Conservation (phyloP, 148 eudicot species). For the Camellia japonica region DNA sequence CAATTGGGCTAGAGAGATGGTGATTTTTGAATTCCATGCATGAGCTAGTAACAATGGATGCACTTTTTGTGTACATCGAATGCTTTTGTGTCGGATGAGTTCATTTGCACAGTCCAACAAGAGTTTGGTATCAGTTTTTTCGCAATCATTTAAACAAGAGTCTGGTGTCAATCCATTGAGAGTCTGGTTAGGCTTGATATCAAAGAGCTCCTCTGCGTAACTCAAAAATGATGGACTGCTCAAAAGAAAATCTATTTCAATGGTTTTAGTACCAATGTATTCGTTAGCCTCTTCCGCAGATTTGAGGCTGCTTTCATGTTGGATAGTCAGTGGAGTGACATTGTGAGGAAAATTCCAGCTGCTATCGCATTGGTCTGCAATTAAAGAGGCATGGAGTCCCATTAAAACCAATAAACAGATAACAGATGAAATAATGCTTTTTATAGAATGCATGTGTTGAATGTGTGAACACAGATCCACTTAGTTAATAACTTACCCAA, state of each 20-base stretch:
- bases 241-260: slow-evolving; percentile 36
- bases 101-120: slow-evolving; percentile 65
- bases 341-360: slow-evolving; percentile 17
- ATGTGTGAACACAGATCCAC: background rate
- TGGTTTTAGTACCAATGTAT: slow-evolving; percentile 14
- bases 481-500: no score
- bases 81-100: slow-evolving; percentile 42
- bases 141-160: slow-evolving; percentile 14
- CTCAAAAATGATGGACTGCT: slow-evolving; percentile 39
- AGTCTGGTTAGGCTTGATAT: slow-evolving; percentile 25
- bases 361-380: slow-evolving; percentile 21
- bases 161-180: background rate
- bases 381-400: slow-evolving; percentile 1
- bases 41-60: slow-evolving; percentile 27
- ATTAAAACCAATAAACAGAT: background rate
- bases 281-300: slow-evolving; percentile 16
- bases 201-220: slow-evolving; percentile 42
- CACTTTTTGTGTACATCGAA: background rate
- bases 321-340: background rate
- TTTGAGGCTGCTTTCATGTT: background rate
- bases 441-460: no score
- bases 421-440: no score
- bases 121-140: slow-evolving; percentile 25
- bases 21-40: slow-evolving; percentile 14
- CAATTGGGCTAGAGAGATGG: slow-evolving; percentile 33